Conservation (phyloP, 2,329 filamentous ascomycete species). For the Beauveria australis region DNA sequence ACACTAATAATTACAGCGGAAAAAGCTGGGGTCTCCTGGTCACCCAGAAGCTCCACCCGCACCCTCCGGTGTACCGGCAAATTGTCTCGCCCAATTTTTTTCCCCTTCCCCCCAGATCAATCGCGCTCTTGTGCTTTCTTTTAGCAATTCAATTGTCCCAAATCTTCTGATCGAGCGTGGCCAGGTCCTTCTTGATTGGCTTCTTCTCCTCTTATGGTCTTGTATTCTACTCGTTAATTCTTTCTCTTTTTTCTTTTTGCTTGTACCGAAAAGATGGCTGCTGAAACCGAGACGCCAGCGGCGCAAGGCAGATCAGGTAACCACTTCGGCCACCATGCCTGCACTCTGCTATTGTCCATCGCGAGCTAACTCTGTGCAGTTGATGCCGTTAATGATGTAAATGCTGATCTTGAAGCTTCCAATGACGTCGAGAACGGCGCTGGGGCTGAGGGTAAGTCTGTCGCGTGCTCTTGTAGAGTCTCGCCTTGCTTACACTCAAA, state of each 20-base stretch:
- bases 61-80: constrained; percentile 4
- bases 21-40: constrained; percentile 8
- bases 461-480: constrained; percentile 10
- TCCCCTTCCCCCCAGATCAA: not conserved
- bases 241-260: not conserved
- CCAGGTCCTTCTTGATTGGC: not conserved
- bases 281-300: constrained; percentile 1
- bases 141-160: constrained; percentile 8
- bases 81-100: constrained; percentile 11
- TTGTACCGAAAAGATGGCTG: constrained; percentile 10
- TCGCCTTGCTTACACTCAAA: constrained; percentile 15
- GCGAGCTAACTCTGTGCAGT: constrained; percentile 14
- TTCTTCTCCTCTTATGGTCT: not conserved
- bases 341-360: not conserved
- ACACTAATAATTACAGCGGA: not conserved
- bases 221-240: constrained; percentile 2
- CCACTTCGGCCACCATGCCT: not conserved
- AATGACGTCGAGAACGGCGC: constrained; percentile 21
- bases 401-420: constrained; percentile 18
- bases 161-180: not conserved
- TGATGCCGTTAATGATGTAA: constrained; percentile 18
- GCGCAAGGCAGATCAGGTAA: constrained; percentile 7
- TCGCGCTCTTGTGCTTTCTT: not conserved
- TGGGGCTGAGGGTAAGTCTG: constrained; percentile 26
- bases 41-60: constrained; percentile 8